Base-by-base conservation (phyloP, 1,139 yeast genomes). In the Tardiomyces depauwii region DNA sequence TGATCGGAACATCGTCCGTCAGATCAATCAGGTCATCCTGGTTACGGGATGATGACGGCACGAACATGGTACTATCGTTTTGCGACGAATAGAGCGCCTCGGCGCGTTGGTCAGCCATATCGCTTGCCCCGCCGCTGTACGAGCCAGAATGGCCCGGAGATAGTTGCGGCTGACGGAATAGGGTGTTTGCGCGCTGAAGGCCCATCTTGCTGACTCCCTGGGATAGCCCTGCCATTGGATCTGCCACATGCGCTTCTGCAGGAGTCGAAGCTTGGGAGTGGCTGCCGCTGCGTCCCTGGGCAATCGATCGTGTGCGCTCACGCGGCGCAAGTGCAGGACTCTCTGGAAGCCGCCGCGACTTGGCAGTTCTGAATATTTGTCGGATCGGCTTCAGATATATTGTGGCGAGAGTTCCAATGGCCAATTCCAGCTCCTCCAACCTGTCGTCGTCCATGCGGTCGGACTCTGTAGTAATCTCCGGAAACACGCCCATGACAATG, bases 301-400 rank as follows among this genome's bases (percentile, higher is more conserved):
- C 36, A 30, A 5, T 5, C 36, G 36, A 30, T 30, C 14, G 4
- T 5, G 19, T 36, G 21, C 39, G 19, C n/a, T 36, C 19, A 19
- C 68, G 55, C 2, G 69, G 69, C 1, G 64, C 66, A 44, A 85
- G 64, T 0, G 89, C 91, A 0, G 91, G 86, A 41, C 88, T 80
- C 10, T 63, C 60, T 0, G 77, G 71, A 28, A 89, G 64, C 18
- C 62, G 59, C 48, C 74, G 80, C 3, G 73, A 66, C 53, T 76
- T 80, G 1, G 88, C 75, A 40, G 76, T 65, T 40, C 95, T 68
- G 67, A 89, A 88, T 1, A 89, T 88, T 53, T 78, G 85, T 21
- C 75, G 74, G 5, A 86, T 82, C 0, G 96, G 95, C 55, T 87
- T 85, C 53, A 88, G 68, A 57, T 88, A 89, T 25, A 89, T 79